Base-by-base conservation (phyloP, 805 yeast genomes). In the Limtongozyma cylindracea region DNA sequence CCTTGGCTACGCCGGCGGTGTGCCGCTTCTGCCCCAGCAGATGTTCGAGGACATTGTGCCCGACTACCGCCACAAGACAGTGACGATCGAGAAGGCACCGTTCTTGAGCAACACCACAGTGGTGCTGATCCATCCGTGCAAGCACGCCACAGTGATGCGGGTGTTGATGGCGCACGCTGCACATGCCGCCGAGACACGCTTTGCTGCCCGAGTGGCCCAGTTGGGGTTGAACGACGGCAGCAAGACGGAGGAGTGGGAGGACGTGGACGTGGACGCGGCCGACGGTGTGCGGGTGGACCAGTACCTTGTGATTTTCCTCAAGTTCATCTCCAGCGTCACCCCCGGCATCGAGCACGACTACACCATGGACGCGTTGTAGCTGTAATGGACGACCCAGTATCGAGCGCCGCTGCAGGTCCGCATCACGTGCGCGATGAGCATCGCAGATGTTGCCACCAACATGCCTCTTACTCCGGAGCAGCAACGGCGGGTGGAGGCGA, bases 311-410 rank as follows among this genome's bases (percentile, higher is more conserved):
- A 70, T 84, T 10, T 88, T 88, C 41, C 55, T 88, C 36, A 88
- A 88, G 46, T 88, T 88, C 38, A 84, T 88, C 21, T 74, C 95
- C 6, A 77, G 95, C 48, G 96, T 88, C 6, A 82, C 93, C 1
- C 98, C 98, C 0, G 93, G 95, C 10, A 82, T 88, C 25, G 93
- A 84, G 47, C 91, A 84, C 43, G 98, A 88, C 36, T 80, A 80
- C 40, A 88, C 98, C n/a, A 88, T 84, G 95, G 82, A 80, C 41
- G 95, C 92, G 1, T 62, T 73, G 37, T 71, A 37, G 23, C 13
- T 16, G 8, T 20, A n/a, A n/a, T n/a, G n/a, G n/a, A n/a, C n/a
- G n/a, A n/a, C n/a, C n/a, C n/a, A n/a, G n/a, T n/a, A n/a, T n/a
- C n/a, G n/a, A n/a, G n/a, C n/a, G n/a, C n/a, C n/a, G n/a, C n/a